Evolutionary conservation across 768 basidiomycete species (phyloP), one percentile per base, ranked within the genome.

Genomic region (Filobasidium wieringae): DNA sequence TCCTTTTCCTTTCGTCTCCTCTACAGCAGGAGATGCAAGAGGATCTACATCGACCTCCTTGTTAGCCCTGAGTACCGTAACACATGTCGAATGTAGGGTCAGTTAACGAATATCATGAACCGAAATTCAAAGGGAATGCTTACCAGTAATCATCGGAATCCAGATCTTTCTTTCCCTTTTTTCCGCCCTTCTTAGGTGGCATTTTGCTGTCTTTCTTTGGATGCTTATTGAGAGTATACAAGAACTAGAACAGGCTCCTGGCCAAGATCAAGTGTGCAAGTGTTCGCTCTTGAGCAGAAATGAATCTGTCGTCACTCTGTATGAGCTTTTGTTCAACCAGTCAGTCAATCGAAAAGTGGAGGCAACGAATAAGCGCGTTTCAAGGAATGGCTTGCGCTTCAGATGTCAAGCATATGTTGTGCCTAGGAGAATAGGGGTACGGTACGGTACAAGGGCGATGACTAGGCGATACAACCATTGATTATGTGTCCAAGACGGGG

Each of bases 61-160:
- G 27, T 66, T 59, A 52, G 66, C 72, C 71, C 72, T 69, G 26
- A 22, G 19, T 39, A 52, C 4, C 14, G 4, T 5, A 40, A 3
- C 37, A 3, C 15, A 17, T 40, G 37, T 4, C 37, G 11, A 40
- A 4, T 40, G 37, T 17, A 39, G 19, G 22, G 19, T 17, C 7
- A 24, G 29, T 12, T 27, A 22, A 54, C 9, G 53, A 24, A 54
- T 39, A 39, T 22, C 27, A 14, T 14, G 11, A n/a, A 7, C 11
- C 7, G 4, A 52, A 11, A 14, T 52, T 56, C 53, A 50, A 53
- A 64, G 76, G 60, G 61, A 49, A 37, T 30, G 59, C 77, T 32
- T 50, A 88, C 89, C 89, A 93, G 76, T 80, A 86, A 36, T 81
- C 83, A 66, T 88, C 87, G 63, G 92, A 88, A 64, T 85, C 83